Evolutionary conservation across 2,329 filamentous ascomycete genomes (phyloP).

Genomic region (Trichoderma brevicompactum): DNA sequence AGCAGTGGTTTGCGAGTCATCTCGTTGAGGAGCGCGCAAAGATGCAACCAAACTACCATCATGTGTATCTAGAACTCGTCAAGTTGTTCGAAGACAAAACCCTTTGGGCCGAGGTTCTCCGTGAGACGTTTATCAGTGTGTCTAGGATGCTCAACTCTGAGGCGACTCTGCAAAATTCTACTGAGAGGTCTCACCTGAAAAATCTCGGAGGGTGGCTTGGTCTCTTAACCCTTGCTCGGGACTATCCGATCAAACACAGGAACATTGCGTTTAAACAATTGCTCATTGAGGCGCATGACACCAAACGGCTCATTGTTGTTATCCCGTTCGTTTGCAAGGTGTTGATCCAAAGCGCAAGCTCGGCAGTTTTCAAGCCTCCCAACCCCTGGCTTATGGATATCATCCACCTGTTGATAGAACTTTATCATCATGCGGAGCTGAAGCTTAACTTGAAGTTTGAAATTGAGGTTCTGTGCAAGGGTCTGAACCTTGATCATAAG

Average conservation of each 20-base stretch:
- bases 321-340: constrained; percentile 99
- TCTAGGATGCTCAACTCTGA: constrained; percentile 89
- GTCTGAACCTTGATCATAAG: constrained; percentile 89
- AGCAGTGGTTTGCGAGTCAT: constrained; percentile 96
- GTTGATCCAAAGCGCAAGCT: constrained; percentile 79
- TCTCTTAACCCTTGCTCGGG: constrained; percentile 85
- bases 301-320: constrained; percentile 85
- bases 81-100: constrained; percentile 77
- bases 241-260: constrained; percentile 93
- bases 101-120: constrained; percentile 86
- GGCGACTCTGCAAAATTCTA: constrained; percentile 78
- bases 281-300: constrained; percentile 90
- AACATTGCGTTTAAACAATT: constrained; percentile 98
- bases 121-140: constrained; percentile 89
- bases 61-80: constrained; percentile 88
- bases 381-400: constrained; percentile 99
- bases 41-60: constrained; percentile 95
- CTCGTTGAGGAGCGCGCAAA: constrained; percentile 95
- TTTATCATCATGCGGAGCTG: constrained; percentile 90
- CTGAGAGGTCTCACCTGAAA: constrained; percentile 86
- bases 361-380: constrained; percentile 87
- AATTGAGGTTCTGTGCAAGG: constrained; percentile 96
- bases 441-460: constrained; percentile 98
- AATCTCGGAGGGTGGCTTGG: constrained; percentile 94
- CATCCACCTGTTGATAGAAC: constrained; percentile 83